These are phyloP conservation scores for Venturiaceae sp. DNA, from an alignment of 2,329 filamentous ascomycete genomes.

Conservation along the genomic window DNA sequence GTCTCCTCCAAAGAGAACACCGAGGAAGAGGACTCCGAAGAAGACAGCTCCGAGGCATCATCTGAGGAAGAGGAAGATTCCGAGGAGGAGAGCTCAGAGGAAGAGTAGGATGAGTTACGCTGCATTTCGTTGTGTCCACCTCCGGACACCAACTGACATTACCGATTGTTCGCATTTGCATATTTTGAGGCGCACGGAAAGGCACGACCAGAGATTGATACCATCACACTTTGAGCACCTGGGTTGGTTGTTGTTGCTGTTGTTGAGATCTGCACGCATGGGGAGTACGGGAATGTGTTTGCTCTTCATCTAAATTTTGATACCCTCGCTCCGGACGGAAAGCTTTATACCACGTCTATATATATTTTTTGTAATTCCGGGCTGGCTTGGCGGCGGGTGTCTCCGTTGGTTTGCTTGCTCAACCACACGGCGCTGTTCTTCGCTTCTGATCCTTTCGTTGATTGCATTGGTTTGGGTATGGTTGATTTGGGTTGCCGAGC, in stretches of 20 bases:
- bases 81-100: conserved; percentile 6
- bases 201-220: neutral
- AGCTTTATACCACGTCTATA: neutral
- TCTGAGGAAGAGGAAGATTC: conserved; percentile 1
- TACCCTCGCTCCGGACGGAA: conserved; percentile 2
- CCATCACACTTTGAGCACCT: neutral
- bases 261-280: neutral
- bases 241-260: neutral
- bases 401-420: neutral
- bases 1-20: conserved; percentile 2
- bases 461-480: neutral
- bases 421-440: neutral
- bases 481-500: neutral
- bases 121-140: neutral
- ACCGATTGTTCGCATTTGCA: neutral
- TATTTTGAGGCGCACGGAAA: neutral
- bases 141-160: neutral
- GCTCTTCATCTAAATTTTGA: conserved; percentile 1
- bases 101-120: neutral
- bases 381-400: neutral
- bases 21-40: conserved; percentile 6
- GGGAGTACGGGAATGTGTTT: neutral
- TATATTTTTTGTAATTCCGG: conserved; percentile 1
- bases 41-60: neutral
- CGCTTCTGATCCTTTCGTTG: neutral